Base-by-base conservation (phyloP, 2,329 filamentous ascomycete species). In the Coleophoma eucalyptorum region DNA sequence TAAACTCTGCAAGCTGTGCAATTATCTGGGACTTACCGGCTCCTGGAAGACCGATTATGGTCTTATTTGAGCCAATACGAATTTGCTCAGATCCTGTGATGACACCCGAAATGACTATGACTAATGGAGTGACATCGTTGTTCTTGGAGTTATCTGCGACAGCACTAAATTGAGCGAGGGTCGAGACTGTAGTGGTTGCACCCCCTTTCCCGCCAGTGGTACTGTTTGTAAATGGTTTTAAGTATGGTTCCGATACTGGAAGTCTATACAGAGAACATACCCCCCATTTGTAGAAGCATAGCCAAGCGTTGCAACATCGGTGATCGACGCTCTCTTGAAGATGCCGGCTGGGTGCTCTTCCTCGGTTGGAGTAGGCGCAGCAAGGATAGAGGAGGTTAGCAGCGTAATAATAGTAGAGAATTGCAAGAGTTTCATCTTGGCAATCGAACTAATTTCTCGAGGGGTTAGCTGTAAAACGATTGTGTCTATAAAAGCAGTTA, bases 141-240 rank as follows among this genome's bases (percentile, higher is more conserved):
- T 26, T 26, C 13, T 38, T 38, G 6, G 13, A 15, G 38, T 74
- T 72, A 5, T 67, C 64, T 21, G 76, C 77, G 2, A 78, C 79
- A 2, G 71, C 65, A 3, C 71, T 74, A 54, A 83, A 72, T 20
- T 71, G 66, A 20, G 73, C 70, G 34, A 79, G 74, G 5, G 71
- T 72, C 16, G 74, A 73, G 47, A 83, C 79, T 7, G 78, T 80
- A 26, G 74, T 76, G 10, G 77, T 78, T 2, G 74, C 68, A 42
- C 78, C 79, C 19, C 74, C 76, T 16, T 71, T 67, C 46, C 80
- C 79, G 48, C 79, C 80, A 5, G 72, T 81, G 3, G 79, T 82
- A 8, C 42, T 44, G 21, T 21, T 13, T 26, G 2, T 26, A 26
- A 26, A 26, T 2, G 8, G 11, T 40, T 18, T 15, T 42, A 7